These are phyloP conservation scores for Coemansia sp. DNA, from an alignment of 192 early-diverging fungal genomes.

Conservation along the genomic window DNA sequence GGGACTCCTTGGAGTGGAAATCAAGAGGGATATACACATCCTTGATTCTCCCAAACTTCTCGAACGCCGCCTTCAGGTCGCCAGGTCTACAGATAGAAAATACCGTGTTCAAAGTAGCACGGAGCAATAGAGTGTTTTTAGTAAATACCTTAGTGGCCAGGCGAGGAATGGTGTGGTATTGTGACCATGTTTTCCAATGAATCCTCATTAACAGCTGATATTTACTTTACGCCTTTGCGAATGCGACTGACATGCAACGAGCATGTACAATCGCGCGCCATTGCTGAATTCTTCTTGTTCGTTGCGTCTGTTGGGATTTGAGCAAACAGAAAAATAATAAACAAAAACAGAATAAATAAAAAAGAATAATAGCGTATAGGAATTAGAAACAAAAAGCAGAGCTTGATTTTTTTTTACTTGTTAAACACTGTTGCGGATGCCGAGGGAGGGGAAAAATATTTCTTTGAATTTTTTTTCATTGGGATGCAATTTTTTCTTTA, in stretches of 20 bases:
- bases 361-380: background rate
- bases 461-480: background rate
- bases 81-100: constrained; percentile 12
- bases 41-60: constrained; percentile 49
- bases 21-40: constrained; percentile 51
- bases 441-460: background rate
- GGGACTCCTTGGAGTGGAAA: constrained; percentile 52
- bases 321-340: background rate
- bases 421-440: background rate
- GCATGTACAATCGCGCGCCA: constrained; percentile 53
- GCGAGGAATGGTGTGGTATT: background rate
- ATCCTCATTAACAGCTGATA: constrained; percentile 1
- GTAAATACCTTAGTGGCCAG: background rate
- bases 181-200: background rate
- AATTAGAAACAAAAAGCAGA: background rate
- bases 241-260: constrained; percentile 55
- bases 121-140: background rate
- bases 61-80: constrained; percentile 41
- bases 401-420: background rate
- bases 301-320: background rate
- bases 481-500: too few relatives aligned
- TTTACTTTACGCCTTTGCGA: constrained; percentile 42
- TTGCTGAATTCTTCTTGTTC: constrained; percentile 6
- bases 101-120: background rate
- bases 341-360: background rate